phyloP scores from a whole-genome alignment of 2,329 filamentous ascomycete species.

The Trichoderma atroviride region DNA sequence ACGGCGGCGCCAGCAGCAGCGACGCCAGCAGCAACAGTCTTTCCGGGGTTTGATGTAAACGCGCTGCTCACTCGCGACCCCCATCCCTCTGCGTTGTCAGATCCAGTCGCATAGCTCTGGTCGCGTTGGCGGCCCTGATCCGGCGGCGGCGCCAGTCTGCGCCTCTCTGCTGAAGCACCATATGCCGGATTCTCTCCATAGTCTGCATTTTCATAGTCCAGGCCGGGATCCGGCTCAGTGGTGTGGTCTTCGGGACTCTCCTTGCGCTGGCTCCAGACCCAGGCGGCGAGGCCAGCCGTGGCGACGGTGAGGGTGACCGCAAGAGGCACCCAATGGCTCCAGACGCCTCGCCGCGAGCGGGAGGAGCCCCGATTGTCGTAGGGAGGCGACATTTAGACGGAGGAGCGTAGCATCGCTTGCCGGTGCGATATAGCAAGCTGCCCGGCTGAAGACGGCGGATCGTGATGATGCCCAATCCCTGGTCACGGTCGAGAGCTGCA shows the following conservation, averaged over 20 bases:
- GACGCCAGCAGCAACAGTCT: constrained; percentile 77
- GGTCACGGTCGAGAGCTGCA: constrained; percentile 12
- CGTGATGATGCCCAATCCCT: constrained; percentile 4
- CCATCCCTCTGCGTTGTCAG: constrained; percentile 49
- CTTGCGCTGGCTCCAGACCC: constrained; percentile 89
- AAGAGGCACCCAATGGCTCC: constrained; percentile 88
- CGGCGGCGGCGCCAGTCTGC: constrained; percentile 34
- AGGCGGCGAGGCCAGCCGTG: constrained; percentile 81
- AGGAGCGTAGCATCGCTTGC: constrained; percentile 41
- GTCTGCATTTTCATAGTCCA: constrained; percentile 52
- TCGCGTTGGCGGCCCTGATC: constrained; percentile 33
- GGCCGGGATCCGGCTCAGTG: constrained; percentile 56
- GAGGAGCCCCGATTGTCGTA: constrained; percentile 64
- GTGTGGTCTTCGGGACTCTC: constrained; percentile 73
- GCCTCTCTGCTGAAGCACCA: constrained; percentile 46
- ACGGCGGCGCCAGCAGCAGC: constrained; percentile 81
- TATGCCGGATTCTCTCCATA: constrained; percentile 58
- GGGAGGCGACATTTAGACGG: constrained; percentile 58
- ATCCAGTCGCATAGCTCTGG: constrained; percentile 46
- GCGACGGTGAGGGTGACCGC: constrained; percentile 85
- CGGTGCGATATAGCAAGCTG: neutral
- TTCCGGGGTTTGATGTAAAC: constrained; percentile 80
- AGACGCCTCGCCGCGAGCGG: constrained; percentile 63
- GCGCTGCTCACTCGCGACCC: constrained; percentile 79
- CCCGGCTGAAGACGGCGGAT: neutral